Evolutionary conservation across 306 rosid species (phyloP).

Genomic region (Luffa aegyptiaca): DNA sequence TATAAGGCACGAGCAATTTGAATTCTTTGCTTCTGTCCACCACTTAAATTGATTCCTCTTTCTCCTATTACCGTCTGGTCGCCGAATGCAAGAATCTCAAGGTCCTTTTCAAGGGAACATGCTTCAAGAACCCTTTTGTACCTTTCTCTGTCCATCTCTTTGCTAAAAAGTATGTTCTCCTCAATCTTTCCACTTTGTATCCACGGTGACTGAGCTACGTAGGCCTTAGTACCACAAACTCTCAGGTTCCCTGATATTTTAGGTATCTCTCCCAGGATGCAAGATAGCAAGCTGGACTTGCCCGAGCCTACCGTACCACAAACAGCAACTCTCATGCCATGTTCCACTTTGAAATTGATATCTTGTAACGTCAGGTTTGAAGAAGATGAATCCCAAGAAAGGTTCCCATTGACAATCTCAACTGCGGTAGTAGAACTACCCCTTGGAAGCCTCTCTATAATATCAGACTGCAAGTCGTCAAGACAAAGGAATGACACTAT

Average conservation of each 20-base stretch:
- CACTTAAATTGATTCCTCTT: constrained; percentile 83
- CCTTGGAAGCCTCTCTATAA: constrained; percentile 47
- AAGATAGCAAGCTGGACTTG: constrained; percentile 80
- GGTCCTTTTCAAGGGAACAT: constrained; percentile 58
- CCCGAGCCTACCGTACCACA: constrained; percentile 92
- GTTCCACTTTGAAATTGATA: constrained; percentile 34
- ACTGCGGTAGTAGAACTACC: constrained; percentile 52
- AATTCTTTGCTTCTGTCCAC: constrained; percentile 82
- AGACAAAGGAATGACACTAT: constrained; percentile 57
- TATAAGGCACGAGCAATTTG: constrained; percentile 80
- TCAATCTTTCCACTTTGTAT: constrained; percentile 82
- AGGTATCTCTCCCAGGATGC: constrained; percentile 74
- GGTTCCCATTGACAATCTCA: constrained; percentile 51
- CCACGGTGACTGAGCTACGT: constrained; percentile 86
- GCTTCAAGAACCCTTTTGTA: constrained; percentile 72
- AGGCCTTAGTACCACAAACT: constrained; percentile 78
- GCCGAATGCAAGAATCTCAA: constrained; percentile 61
- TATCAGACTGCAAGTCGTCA: constrained; percentile 53
- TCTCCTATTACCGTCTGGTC: constrained; percentile 84
- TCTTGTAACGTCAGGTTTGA: constrained; percentile 36
- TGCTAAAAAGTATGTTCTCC: constrained; percentile 64
- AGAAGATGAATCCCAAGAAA: constrained; percentile 67
- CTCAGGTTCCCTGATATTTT: constrained; percentile 52
- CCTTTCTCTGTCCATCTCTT: constrained; percentile 54
- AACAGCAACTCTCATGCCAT: constrained; percentile 71